Base-by-base conservation (phyloP, 2,329 filamentous ascomycete genomes). In the Dryadomyces sulphureus region DNA sequence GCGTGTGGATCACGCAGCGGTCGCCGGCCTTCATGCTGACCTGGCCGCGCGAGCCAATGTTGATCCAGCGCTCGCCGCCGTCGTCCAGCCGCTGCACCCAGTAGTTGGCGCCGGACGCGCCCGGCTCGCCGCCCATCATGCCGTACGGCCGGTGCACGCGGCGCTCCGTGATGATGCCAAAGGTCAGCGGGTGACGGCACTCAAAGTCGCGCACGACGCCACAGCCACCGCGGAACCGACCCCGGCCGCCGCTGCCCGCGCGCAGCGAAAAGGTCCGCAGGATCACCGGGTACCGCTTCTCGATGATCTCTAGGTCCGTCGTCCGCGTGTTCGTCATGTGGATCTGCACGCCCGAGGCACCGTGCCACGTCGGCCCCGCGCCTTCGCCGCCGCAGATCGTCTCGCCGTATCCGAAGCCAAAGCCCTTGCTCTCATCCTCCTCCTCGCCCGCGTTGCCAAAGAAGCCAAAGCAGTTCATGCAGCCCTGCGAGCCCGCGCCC, bases 321-420 rank as follows among this genome's bases (percentile, higher is more conserved):
- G 89, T 90, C 12, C 83, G 73, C 4, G 84, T 90, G 59, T 90
- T 92, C 6, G 84, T 90, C 82, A 88, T 88, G 62, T 90, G 83
- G 2, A 76, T 81, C 57, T 90, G 83, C n/a, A 88, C 81, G 20
- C 81, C 84, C 41, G 68, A 76, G 7, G 81, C 80, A 24, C 84
- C 84, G 48, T 81, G 68, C 84, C 84, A 89, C 9, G 69, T 68
- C 0, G 79, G 73, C 0, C 84, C 84, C 0, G 84, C 85, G 20
- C 84, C 84, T 27, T 72, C 77, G 0, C 85, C 85, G 30, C 85
- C 84, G 0, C 81, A 79, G 50, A 92, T 88, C 5, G 84, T 90
- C 61, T 90, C 85, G 59, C 90, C 89, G 65, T 90, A 90, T 7
- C 84, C 84, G 57, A 90, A 90, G 0, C 84, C 84, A 50, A 11